phyloP scores from a whole-genome alignment of 306 rosid species.

The Corylus americana region DNA sequence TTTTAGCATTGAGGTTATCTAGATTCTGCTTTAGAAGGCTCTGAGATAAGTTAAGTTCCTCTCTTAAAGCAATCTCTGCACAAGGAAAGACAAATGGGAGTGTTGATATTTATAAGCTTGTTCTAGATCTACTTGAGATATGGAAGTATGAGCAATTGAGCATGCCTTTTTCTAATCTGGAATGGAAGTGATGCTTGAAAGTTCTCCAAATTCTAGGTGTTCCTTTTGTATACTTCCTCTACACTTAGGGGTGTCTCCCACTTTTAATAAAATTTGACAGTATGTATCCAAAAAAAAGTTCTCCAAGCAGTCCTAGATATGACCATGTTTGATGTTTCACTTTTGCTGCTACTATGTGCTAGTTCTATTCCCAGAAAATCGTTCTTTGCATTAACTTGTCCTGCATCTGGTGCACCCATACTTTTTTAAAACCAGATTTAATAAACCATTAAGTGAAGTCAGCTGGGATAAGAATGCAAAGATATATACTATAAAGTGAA shows the following conservation, averaged over 20 bases:
- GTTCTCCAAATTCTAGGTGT: background rate
- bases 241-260: no score
- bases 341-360: background rate
- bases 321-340: conserved; percentile 3
- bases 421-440: background rate
- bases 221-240: no score
- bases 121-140: background rate
- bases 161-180: background rate
- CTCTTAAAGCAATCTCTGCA: background rate
- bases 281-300: background rate
- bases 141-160: background rate
- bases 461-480: background rate
- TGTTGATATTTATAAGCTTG: background rate
- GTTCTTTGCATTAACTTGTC: background rate
- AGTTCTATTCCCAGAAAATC: background rate
- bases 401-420: background rate
- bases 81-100: background rate
- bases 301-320: background rate
- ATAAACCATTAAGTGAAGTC: background rate
- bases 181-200: background rate
- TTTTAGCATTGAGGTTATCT: background rate
- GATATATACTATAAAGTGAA: background rate
- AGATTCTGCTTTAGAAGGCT: background rate
- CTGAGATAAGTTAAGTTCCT: background rate
- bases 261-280: no score